Conservation (phyloP, 768 basidiomycete species). For the Gyrodon lividus region DNA sequence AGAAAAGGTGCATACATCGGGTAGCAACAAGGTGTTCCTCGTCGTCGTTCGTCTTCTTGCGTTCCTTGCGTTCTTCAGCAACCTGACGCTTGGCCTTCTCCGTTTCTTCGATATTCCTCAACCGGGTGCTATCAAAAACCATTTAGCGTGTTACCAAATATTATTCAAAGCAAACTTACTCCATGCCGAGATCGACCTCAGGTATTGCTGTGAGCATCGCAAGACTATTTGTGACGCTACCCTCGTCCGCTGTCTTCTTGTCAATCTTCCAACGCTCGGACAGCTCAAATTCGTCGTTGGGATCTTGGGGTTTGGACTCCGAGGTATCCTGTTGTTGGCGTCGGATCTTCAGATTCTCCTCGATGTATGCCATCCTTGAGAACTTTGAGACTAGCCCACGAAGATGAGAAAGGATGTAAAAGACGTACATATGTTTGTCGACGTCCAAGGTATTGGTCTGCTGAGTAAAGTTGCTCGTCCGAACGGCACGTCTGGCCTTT, state of each 20-base stretch:
- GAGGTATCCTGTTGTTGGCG: slow-evolving; percentile 53
- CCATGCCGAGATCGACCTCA: slow-evolving; percentile 97
- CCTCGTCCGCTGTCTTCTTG: slow-evolving; percentile 69
- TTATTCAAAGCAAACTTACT: slow-evolving; percentile 58
- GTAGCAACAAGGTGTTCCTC: slow-evolving; percentile 85
- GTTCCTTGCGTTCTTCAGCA: slow-evolving; percentile 66
- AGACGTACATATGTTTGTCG: slow-evolving; percentile 93
- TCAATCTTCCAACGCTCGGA: slow-evolving; percentile 65
- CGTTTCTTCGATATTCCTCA: slow-evolving; percentile 96
- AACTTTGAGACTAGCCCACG: neutral
- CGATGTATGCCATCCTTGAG: slow-evolving; percentile 95
- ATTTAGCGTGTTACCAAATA: neutral
- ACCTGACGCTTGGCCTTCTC: slow-evolving; percentile 93
- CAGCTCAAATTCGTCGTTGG: slow-evolving; percentile 75
- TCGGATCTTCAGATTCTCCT: slow-evolving; percentile 83
- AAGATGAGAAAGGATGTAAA: neutral
- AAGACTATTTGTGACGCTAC: slow-evolving; percentile 88
- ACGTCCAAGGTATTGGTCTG: slow-evolving; percentile 96
- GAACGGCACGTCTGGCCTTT: slow-evolving; percentile 69
- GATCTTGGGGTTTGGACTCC: slow-evolving; percentile 42
- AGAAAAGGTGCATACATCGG: slow-evolving; percentile 62
- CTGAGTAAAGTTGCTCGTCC: slow-evolving; percentile 93
- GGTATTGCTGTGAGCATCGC: slow-evolving; percentile 98
- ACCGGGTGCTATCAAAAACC: slow-evolving; percentile 55
- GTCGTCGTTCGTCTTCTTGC: slow-evolving; percentile 54